Evolutionary conservation across 257 asterid species (phyloP).

Genomic region (Catharanthus roseus): DNA sequence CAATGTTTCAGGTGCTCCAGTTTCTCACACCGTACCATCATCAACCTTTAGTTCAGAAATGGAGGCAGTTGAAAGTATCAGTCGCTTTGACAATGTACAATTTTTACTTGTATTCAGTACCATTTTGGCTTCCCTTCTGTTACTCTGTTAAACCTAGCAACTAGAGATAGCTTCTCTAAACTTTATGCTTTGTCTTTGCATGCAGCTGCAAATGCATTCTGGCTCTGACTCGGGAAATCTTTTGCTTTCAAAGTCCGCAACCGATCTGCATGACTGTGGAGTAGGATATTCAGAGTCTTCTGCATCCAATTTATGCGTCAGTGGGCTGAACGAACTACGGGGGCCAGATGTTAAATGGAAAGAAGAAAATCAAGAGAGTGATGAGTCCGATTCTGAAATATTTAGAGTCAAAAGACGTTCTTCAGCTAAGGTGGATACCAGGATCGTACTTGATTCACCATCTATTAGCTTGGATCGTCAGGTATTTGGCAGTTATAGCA

Average conservation of each 20-base stretch:
- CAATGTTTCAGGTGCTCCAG: conserved; percentile 20
- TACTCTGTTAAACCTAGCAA: background rate
- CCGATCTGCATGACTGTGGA: conserved; percentile 16
- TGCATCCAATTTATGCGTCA: conserved; percentile 14
- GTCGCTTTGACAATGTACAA: conserved; percentile 27
- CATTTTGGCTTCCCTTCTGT: background rate
- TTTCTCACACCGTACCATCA: background rate
- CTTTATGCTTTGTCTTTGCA: background rate
- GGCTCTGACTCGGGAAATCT: conserved; percentile 21
- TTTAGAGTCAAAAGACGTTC: conserved; percentile 85
- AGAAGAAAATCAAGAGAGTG: conserved; percentile 45
- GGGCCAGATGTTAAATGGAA: conserved; percentile 25
- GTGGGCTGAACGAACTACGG: conserved; percentile 23
- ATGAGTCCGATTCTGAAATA: conserved; percentile 77
- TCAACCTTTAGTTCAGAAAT: background rate
- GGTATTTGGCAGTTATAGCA: conserved; percentile 33
- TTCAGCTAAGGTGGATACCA: conserved; percentile 48
- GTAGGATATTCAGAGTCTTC: conserved; percentile 28
- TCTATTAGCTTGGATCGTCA: conserved; percentile 45
- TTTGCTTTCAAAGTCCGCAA: conserved; percentile 17
- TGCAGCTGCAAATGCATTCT: conserved; percentile 29
- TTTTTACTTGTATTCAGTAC: background rate
- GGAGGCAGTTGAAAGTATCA: conserved; percentile 25
- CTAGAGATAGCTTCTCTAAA: background rate
- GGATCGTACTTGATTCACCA: conserved; percentile 30